Percentiles rank a stretch among this genome's conserved stretches.
phyloP scores from a whole-genome alignment of 768 basidiomycete genomes.

The Tulasnella sp. region DNA sequence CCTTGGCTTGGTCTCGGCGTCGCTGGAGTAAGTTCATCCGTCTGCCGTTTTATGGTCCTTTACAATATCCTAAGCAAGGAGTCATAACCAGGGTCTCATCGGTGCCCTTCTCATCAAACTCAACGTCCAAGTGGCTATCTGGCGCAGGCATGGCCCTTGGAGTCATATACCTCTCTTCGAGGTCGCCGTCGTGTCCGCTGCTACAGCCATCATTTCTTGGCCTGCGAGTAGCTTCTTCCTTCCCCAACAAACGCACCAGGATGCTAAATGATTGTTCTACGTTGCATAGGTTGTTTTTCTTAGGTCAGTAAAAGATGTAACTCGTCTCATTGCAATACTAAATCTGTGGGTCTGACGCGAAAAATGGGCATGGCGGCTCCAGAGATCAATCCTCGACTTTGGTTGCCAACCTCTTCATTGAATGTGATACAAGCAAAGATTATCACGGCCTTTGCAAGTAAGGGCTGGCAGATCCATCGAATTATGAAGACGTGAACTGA shows the following conservation, averaged over 20 bases:
- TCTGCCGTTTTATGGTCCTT: neutral
- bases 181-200: conserved; percentile 48
- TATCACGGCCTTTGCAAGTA: conserved; percentile 77
- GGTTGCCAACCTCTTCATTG: conserved; percentile 73
- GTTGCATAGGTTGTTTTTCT: conserved; percentile 50
- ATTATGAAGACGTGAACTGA: too few relatives aligned
- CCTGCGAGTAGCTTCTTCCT: conserved; percentile 31
- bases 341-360: too few relatives aligned
- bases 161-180: conserved; percentile 55
- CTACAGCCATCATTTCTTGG: conserved; percentile 64
- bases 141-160: conserved; percentile 45
- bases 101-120: conserved; percentile 56
- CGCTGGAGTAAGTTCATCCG: conserved; percentile 39
- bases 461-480: conserved; percentile 25
- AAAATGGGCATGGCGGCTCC: too few relatives aligned
- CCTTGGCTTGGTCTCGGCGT: conserved; percentile 60
- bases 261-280: neutral
- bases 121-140: conserved; percentile 54
- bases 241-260: neutral
- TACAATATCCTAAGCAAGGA: neutral
- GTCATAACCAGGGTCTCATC: conserved; percentile 43
- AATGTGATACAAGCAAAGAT: conserved; percentile 61
- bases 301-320: too few relatives aligned
- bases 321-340: too few relatives aligned
- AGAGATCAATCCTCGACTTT: conserved; percentile 71